A percentile compares a stretch with the other conserved stretches of the same genome.
Evolutionary conservation across 1,284 basidiomycete species (phyloP).

Genomic region (Porogramme epimiltina): DNA sequence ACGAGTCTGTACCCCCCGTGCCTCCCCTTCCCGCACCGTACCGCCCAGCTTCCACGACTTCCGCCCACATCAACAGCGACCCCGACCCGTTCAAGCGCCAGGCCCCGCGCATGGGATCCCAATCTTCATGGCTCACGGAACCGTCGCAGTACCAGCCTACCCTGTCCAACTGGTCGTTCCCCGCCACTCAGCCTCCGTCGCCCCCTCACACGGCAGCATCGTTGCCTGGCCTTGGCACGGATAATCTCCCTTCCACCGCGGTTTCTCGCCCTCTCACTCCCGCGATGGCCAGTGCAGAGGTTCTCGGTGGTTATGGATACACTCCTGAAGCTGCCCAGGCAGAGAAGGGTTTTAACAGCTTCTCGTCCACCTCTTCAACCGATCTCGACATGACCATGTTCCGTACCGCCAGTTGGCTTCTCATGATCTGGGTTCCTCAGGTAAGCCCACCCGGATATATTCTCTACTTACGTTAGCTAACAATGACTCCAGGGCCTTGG

Average conservation of each 20-base stretch:
- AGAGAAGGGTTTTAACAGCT: conserved; percentile 52
- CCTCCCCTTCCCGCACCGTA: conserved; percentile 64
- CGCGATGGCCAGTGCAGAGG: conserved; percentile 56
- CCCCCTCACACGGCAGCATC: conserved; percentile 26
- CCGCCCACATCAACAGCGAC: conserved; percentile 42
- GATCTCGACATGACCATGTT: conserved; percentile 55
- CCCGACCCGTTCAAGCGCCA: conserved; percentile 65
- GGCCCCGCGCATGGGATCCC: conserved; percentile 54
- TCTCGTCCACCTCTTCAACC: conserved; percentile 42
- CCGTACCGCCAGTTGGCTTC: conserved; percentile 60
- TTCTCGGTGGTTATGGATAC: conserved; percentile 66
- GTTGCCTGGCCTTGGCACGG: conserved; percentile 41
- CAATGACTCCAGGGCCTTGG: conserved; percentile 46
- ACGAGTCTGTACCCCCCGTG: conserved; percentile 53
- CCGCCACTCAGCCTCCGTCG: conserved; percentile 41
- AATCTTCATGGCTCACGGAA: conserved; percentile 72
- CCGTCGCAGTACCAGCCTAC: conserved; percentile 57
- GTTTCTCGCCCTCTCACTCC: conserved; percentile 51
- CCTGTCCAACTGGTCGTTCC: conserved; percentile 67
- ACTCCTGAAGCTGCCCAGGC: conserved; percentile 42
- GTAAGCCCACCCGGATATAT: conserved; percentile 41
- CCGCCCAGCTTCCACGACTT: conserved; percentile 45
- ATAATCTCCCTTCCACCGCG: conserved; percentile 39
- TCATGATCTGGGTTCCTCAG: conserved; percentile 65
- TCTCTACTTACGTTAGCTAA: background rate